Percentiles rank a stretch among this genome's conserved stretches.
These are phyloP conservation scores for Alternaria brassicae DNA, from an alignment of 2,329 filamentous ascomycete species.

Conservation along the genomic window DNA sequence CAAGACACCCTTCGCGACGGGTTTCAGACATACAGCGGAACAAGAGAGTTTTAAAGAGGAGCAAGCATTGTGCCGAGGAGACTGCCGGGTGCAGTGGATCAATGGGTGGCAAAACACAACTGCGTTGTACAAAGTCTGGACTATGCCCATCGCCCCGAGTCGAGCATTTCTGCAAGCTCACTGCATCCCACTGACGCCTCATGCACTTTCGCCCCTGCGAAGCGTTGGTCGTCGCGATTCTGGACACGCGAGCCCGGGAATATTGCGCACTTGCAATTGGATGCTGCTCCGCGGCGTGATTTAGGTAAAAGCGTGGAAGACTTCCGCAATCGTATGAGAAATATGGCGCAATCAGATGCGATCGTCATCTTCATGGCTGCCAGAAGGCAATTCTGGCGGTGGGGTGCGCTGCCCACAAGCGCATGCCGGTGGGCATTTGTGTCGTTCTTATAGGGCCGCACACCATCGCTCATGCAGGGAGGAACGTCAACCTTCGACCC, in stretches of 20 bases:
- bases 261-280: not conserved
- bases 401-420: slow-evolving; percentile 30
- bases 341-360: slow-evolving; percentile 35
- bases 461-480: slow-evolving; percentile 32
- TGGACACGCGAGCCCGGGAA: slow-evolving; percentile 6
- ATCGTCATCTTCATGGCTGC: slow-evolving; percentile 22
- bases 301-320: slow-evolving; percentile 37
- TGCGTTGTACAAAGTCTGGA: not conserved
- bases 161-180: not conserved
- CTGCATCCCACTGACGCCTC: not conserved
- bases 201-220: slow-evolving; percentile 4
- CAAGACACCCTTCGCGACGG: not conserved
- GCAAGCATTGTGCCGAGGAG: not conserved
- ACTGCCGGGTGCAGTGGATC: not conserved
- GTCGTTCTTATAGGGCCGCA: slow-evolving; percentile 41
- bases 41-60: not conserved
- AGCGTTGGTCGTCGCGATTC: not conserved
- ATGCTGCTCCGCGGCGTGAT: slow-evolving; percentile 4
- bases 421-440: slow-evolving; percentile 28
- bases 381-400: slow-evolving; percentile 24
- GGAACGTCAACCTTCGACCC: slow-evolving; percentile 30
- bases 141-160: not conserved
- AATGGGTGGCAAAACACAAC: not conserved
- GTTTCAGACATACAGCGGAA: not conserved
- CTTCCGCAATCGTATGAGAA: slow-evolving; percentile 11